Evolutionary conservation across 257 asterid species (phyloP), one percentile per base, ranked within the genome.

Genomic region (Lantana camara): DNA sequence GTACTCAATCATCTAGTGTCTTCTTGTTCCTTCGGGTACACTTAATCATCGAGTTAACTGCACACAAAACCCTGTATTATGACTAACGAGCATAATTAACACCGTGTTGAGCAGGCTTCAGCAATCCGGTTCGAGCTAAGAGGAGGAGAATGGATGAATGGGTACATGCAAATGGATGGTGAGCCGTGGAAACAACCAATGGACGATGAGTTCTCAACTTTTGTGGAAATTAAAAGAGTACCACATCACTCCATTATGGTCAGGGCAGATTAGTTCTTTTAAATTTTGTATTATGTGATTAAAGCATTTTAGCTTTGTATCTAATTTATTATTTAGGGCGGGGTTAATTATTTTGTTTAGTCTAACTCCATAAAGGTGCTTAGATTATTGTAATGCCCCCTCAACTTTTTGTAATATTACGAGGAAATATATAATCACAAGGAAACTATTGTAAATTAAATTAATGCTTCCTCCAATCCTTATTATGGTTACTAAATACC

Each of bases 151-250:
- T 91, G 97, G 97, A 75, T 66, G 9, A 76, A 88, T 67, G 89
- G 90, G 1, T 88, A 70, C 69, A 76, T 88, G 95, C 97, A 91
- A 79, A 81, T 85, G 89, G 97, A 91, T 42, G 97, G 97, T 1
- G 96, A 91, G 72, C 97, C 97, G 42, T 91, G 96, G 97, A 88
- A 88, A 72, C 97, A 88, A 66, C 97, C 96, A 0, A 77, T 85
- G 71, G 57, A 78, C 77, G 79, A 75, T 73, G 94, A 87, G 3
- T 85, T 74, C 77, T 90, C 96, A 1, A 82, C 96, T 0, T 89
- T 76, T 32, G 78, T 89, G 29, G 95, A 89, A 68, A 84, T 89
- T 17, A 86, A 84, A 57, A 81, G 78, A 68, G 87, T 84, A 13
- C 77, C 89, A 3, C 71, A 79, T 67, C 91, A 83, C 22, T 85